Evolutionary conservation across 2,329 filamentous ascomycete genomes (phyloP), one percentile per base, ranked within the genome.

Genomic region (Sporothrix variecibatus): DNA sequence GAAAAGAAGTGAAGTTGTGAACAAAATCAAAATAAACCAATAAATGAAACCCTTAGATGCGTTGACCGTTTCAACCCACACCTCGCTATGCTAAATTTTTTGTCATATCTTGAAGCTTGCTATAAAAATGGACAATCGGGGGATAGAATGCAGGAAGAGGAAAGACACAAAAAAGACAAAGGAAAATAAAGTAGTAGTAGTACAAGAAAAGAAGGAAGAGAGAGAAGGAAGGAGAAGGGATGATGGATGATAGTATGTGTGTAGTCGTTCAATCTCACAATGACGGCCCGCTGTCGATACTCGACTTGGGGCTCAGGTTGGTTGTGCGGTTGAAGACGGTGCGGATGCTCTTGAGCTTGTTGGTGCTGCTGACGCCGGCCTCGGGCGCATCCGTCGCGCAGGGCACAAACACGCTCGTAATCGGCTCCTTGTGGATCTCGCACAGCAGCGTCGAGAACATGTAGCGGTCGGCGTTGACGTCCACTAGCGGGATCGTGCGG

Each of bases 371-470:
- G 8, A 26, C 49, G 64, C 56, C 46, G 64, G 26, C 84, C 75
- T 84, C 84, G 9, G 72, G 60, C 76, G 74, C 72, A 23, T 83
- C 79, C 64, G 84, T 81, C 74, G 85, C 80, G 76, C 85, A 83
- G 65, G 88, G 84, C 64, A 91, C 84, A 77, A 89, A 87, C 76
- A 88, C 85, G 75, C 87, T 88, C 64, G 87, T 88, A 51, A 88
- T 84, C 17, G 86, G 85, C 53, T 88, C 86, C 40, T 89, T 92
- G 78, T 91, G 91, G 83, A 98, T 93, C 79, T 91, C 92, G 85
- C 95, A 97, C 82, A 98, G 97, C 20, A 99, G 86, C 12, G 94
- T 97, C 2, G 96, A 97, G 83, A 98, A 98, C 60, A 98, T 87
- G 81, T 97, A 98, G 78, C 95, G 94, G 78, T 98, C 95, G 75